Evolutionary conservation across 2,329 filamentous ascomycete species (phyloP).

Genomic region (Cercospora nicotianae): DNA sequence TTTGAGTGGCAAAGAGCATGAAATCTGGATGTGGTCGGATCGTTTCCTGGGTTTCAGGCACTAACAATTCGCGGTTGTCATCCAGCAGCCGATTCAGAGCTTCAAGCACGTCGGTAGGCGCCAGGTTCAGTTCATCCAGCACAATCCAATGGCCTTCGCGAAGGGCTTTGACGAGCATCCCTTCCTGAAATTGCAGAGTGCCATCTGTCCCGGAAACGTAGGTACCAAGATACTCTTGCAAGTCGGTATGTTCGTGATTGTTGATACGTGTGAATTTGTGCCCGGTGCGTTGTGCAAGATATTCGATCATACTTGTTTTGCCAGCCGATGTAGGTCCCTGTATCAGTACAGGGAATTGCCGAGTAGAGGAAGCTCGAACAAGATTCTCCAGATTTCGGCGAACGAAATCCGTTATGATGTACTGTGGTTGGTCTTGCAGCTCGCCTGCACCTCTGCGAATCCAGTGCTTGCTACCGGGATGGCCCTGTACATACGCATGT

Average conservation of each 20-base stretch:
- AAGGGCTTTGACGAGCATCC: constrained; percentile 87
- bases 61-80: constrained; percentile 91
- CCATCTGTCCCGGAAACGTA: constrained; percentile 87
- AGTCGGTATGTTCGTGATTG: constrained; percentile 97
- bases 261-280: constrained; percentile 99
- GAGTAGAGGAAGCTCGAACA: constrained; percentile 87
- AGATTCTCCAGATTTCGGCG: constrained; percentile 93
- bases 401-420: constrained; percentile 95
- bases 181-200: constrained; percentile 86
- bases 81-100: constrained; percentile 93
- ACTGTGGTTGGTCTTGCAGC: constrained; percentile 75
- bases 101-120: constrained; percentile 94
- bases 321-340: constrained; percentile 96
- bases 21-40: constrained; percentile 92
- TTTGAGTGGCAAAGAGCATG: constrained; percentile 97
- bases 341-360: constrained; percentile 88
- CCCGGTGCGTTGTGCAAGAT: constrained; percentile 91
- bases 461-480: constrained; percentile 57
- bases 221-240: constrained; percentile 95
- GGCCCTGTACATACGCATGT: constrained; percentile 67
- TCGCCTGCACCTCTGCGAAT: constrained; percentile 71
- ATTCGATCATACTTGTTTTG: constrained; percentile 99
- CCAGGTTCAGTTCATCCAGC: constrained; percentile 93
- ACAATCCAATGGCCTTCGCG: constrained; percentile 97
- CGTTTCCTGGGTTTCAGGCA: constrained; percentile 94